These are phyloP conservation scores for Entelexis paramagnoliae DNA, from an alignment of 1,139 yeast genomes.

Conservation along the genomic window DNA sequence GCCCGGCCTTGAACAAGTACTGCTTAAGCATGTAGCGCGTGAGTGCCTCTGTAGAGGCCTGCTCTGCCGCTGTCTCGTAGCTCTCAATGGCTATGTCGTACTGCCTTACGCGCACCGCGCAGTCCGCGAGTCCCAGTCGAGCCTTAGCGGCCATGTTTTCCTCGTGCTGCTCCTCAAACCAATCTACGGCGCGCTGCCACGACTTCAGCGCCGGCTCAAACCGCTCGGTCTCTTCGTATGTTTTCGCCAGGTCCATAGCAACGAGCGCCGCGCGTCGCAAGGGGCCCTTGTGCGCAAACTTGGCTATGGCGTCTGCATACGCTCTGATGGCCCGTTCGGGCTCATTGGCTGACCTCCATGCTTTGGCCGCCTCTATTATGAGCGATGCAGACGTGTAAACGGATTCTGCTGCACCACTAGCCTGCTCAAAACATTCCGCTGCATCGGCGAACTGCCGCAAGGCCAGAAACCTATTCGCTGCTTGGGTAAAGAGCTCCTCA, in stretches of 20 bases:
- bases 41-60: constrained; percentile 56
- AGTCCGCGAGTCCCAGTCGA: constrained; percentile 76
- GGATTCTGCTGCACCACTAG: constrained; percentile 64
- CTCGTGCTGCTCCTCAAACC: constrained; percentile 86
- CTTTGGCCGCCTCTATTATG: constrained; percentile 72
- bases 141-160: constrained; percentile 82
- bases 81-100: constrained; percentile 62
- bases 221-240: constrained; percentile 67
- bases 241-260: constrained; percentile 75
- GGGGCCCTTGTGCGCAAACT: constrained; percentile 80
- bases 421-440: constrained; percentile 72
- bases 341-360: constrained; percentile 52
- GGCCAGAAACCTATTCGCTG: constrained; percentile 73
- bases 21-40: constrained; percentile 81
- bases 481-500: constrained; percentile 73
- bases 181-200: constrained; percentile 87
- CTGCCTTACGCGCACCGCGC: constrained; percentile 59
- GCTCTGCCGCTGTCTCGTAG: constrained; percentile 66
- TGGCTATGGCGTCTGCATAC: constrained; percentile 62
- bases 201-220: constrained; percentile 56
- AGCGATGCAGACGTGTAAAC: constrained; percentile 81
- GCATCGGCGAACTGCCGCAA: constrained; percentile 54
- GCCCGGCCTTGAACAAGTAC: constrained; percentile 67
- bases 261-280: constrained; percentile 91
- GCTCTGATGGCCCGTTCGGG: constrained; percentile 70